These are phyloP conservation scores for Boletus rubescentipes DNA, from an alignment of 768 basidiomycete species.

Conservation along the genomic window DNA sequence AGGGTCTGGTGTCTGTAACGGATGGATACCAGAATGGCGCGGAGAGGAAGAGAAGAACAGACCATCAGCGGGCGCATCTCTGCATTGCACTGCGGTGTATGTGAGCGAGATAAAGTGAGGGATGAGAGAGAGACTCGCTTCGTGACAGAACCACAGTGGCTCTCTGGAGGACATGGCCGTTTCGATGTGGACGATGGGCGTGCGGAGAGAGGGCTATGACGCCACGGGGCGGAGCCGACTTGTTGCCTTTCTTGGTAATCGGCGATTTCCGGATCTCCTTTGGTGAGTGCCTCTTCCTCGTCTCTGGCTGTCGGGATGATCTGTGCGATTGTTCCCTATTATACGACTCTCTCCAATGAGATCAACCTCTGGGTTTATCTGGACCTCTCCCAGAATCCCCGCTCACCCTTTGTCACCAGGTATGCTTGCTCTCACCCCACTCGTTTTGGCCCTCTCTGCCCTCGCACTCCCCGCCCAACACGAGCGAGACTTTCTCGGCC, in stretches of 20 bases:
- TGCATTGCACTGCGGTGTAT: slow-evolving; percentile 63
- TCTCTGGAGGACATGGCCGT: slow-evolving; percentile 70
- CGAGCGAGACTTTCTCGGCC: slow-evolving; percentile 15
- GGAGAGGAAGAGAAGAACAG: slow-evolving; percentile 14
- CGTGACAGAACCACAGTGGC: slow-evolving; percentile 78
- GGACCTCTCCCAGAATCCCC: slow-evolving; percentile 25
- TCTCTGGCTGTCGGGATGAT: slow-evolving; percentile 39
- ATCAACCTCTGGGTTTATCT: slow-evolving; percentile 47
- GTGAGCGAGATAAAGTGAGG: slow-evolving; percentile 8
- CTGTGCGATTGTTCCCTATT: slow-evolving; percentile 59
- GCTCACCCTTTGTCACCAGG: too few species aligned
- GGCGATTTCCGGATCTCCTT: slow-evolving; percentile 17
- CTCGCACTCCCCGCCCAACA: background rate
- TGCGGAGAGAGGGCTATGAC: background rate
- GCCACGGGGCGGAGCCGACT: background rate
- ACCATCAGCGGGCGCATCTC: slow-evolving; percentile 92
- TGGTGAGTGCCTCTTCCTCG: background rate
- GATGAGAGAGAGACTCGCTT: slow-evolving; percentile 40
- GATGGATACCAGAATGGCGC: too few species aligned
- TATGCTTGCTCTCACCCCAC: background rate
- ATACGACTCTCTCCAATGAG: slow-evolving; percentile 48
- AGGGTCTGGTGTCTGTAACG: slow-evolving; percentile 68
- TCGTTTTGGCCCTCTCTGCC: slow-evolving; percentile 2
- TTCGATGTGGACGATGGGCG: background rate
- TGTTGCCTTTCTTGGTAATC: background rate